phyloP scores from a whole-genome alignment of 2,329 filamentous ascomycete genomes.

The Elsinoe arachidis region DNA sequence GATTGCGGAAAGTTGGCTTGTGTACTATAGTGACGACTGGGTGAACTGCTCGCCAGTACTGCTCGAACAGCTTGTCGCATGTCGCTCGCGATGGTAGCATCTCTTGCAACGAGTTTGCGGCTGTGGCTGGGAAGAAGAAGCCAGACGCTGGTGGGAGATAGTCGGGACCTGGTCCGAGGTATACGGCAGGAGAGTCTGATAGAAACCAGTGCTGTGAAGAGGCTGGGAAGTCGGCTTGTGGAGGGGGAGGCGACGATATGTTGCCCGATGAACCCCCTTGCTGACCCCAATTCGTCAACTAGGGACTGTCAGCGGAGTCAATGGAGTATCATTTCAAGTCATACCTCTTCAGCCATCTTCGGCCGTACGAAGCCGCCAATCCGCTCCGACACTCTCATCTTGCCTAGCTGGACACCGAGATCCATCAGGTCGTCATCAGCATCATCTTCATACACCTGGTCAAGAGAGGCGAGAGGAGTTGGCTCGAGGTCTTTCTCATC shows the following conservation, averaged over 20 bases:
- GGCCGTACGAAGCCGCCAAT: slow-evolving; percentile 65
- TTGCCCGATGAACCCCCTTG: neutral
- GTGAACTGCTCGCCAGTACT: slow-evolving; percentile 62
- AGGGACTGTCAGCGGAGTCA: neutral
- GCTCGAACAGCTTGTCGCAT: slow-evolving; percentile 54
- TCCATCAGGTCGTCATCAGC: slow-evolving; percentile 61
- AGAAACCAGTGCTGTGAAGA: slow-evolving; percentile 10
- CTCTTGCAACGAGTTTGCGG: slow-evolving; percentile 45
- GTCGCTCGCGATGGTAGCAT: slow-evolving; percentile 52
- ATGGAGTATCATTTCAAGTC: slow-evolving; percentile 16
- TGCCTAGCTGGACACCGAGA: slow-evolving; percentile 62
- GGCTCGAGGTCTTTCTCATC: slow-evolving; percentile 54
- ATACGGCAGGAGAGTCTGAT: slow-evolving; percentile 31
- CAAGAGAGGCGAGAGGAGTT: slow-evolving; percentile 53
- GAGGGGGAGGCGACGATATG: neutral
- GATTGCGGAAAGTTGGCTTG: slow-evolving; percentile 55
- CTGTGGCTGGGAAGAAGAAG: slow-evolving; percentile 53
- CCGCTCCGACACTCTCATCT: slow-evolving; percentile 63
- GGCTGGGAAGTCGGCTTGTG: neutral
- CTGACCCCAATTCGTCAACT: slow-evolving; percentile 5
- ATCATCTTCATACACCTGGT: slow-evolving; percentile 59
- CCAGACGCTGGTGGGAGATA: slow-evolving; percentile 61
- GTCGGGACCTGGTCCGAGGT: slow-evolving; percentile 54
- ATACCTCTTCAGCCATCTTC: slow-evolving; percentile 61
- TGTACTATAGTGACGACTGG: slow-evolving; percentile 60